Base-by-base conservation (phyloP, 2,329 filamentous ascomycete species). In the Canariomyces notabilis region DNA sequence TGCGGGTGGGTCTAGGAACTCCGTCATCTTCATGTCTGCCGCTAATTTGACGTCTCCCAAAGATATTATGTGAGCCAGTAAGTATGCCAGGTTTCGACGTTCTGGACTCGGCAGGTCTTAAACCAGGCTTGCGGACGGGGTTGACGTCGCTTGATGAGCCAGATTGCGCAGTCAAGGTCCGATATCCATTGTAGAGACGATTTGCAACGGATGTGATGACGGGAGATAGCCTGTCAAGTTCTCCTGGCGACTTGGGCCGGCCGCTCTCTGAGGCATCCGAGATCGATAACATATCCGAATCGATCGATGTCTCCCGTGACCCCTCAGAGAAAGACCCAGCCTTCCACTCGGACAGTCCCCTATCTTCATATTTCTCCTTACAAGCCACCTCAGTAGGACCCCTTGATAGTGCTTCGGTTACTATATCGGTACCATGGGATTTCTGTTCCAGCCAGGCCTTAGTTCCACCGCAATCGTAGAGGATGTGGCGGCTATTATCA, bases 271-370 rank as follows among this genome's bases (percentile, higher is more conserved):
- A 35, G 11, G 40, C 15, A 11, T 43, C 40, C 18, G 40, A 26
- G 12, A 43, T 43, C 11, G 40, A 43, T 7, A 43, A 31, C 9
- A 36, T 43, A 18, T 43, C 20, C 6, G 40, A 36, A 18, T 43
- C 40, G 3, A 42, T 5, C 18, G 39, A 42, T 14, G 11, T 34
- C 29, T 36, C 11, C 8, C 11, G 14, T n/a, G 42, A 37, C 14
- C 33, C 34, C 16, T n/a, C 22, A 6, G 21, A 14, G 6, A 29
- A 9, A 29, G 26, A 3, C 26, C 9, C 9, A 9, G 14, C 4
- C 4, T 29, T 12, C 14, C 8, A 8, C 26, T 29, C n/a, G n/a
- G n/a, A n/a, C n/a, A n/a, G n/a, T n/a, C n/a, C 4, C 22, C 22
- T 11, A 26, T 26, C 22, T 6, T 26, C 22, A 6, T 11, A 6